Percentiles rank a stretch among this genome's conserved stretches.
These are phyloP conservation scores for Yamadazyma buinensis DNA, from an alignment of 1,139 yeast genomes.

Conservation along the genomic window DNA sequence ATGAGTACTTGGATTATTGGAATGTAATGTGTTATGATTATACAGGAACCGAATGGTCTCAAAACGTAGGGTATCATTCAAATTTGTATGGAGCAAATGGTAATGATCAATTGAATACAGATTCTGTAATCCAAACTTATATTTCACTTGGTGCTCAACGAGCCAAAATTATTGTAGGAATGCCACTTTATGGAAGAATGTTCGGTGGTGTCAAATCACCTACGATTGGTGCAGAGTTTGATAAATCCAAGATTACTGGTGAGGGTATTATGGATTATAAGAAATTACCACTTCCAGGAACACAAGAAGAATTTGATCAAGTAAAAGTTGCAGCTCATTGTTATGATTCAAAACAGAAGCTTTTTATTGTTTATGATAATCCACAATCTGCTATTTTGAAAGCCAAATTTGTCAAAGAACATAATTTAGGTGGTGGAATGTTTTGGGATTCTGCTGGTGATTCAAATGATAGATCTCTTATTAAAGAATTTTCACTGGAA, in stretches of 20 bases:
- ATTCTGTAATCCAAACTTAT: constrained; percentile 48
- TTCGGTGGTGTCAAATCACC: constrained; percentile 41
- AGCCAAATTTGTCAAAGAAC: constrained; percentile 51
- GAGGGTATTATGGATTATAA: constrained; percentile 56
- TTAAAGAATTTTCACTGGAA: not conserved
- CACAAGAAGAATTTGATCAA: constrained; percentile 48
- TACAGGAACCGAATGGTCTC: constrained; percentile 70
- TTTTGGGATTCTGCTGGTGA: constrained; percentile 96
- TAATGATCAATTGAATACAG: constrained; percentile 45
- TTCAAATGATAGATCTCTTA: constrained; percentile 12
- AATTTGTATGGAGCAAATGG: constrained; percentile 51
- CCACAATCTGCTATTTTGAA: constrained; percentile 38
- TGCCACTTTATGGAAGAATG: constrained; percentile 83
- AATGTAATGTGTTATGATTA: constrained; percentile 92
- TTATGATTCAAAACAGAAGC: constrained; percentile 34
- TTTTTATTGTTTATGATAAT: constrained; percentile 61
- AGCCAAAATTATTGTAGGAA: constrained; percentile 67
- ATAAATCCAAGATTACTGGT: constrained; percentile 22
- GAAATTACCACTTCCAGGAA: constrained; percentile 51
- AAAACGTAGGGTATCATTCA: constrained; percentile 60
- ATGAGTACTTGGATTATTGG: constrained; percentile 60
- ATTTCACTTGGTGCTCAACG: constrained; percentile 38
- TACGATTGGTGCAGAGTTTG: constrained; percentile 41
- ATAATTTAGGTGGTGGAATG: constrained; percentile 75
- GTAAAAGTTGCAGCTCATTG: constrained; percentile 57